These are phyloP conservation scores for Pythium folliculosum DNA, from an alignment of 352 stramenopile genomes.

Conservation along the genomic window DNA sequence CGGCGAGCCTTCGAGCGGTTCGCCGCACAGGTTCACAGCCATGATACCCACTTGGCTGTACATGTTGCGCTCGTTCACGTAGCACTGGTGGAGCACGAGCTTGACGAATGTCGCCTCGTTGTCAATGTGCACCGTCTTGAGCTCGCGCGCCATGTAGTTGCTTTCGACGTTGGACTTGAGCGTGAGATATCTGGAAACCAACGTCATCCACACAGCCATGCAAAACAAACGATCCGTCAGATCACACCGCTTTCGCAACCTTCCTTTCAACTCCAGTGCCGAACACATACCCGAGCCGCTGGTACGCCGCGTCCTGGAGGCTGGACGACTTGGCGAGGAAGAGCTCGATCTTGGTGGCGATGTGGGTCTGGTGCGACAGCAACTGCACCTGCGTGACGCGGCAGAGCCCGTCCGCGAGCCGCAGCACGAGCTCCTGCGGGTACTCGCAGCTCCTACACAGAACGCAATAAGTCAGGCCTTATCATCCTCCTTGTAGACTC, in stretches of 20 bases:
- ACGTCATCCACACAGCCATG: background rate
- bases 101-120: conserved; percentile 83
- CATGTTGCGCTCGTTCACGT: conserved; percentile 89
- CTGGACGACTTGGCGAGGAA: conserved; percentile 68
- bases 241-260: background rate
- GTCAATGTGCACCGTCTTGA: conserved; percentile 93
- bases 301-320: conserved; percentile 61
- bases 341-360: conserved; percentile 92
- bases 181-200: conserved; percentile 50
- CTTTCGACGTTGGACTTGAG: conserved; percentile 86
- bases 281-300: conserved; percentile 62
- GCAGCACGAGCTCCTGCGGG: conserved; percentile 91
- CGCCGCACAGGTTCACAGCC: conserved; percentile 86
- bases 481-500: background rate
- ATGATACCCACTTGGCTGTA: conserved; percentile 93
- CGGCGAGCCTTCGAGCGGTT: conserved; percentile 37
- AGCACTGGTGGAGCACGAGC: conserved; percentile 88
- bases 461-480: background rate
- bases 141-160: conserved; percentile 86
- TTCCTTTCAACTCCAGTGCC: too few species aligned
- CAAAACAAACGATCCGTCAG: background rate
- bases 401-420: conserved; percentile 66
- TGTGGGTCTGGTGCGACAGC: conserved; percentile 91
- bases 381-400: conserved; percentile 88
- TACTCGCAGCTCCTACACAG: conserved; percentile 87